Evolutionary conservation across 2,329 filamentous ascomycete species (phyloP), one percentile per base, ranked within the genome.

Genomic region (Clarireedia paspali): DNA sequence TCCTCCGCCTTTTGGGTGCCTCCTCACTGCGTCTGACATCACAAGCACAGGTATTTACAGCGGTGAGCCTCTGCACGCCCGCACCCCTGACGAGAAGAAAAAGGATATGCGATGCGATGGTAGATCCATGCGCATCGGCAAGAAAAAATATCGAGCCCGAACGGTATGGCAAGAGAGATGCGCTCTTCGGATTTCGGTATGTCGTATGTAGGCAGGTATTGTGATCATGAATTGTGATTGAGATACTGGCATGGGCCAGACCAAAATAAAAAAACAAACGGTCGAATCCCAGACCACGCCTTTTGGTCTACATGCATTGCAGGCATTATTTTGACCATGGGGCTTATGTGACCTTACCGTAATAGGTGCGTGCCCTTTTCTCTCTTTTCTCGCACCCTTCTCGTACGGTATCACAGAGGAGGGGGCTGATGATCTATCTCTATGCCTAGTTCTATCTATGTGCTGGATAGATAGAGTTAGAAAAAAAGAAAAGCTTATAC

Each of bases 1-100:
- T 27, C 26, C 44, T 47, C 53, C 53, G 53, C 53, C 53, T 36
- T 50, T 55, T 55, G 47, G 44, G 44, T 4, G 36, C 36, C 26
- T 36, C 7, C 23, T 23, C 30, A 42, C 26, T 24, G 46, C 17
- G 27, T 50, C 27, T 50, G 47, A 38, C 20, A 45, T 50, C 27
- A 55, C 15, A 44, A 26, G 27, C 14, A 38, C 47, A 44, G 17
- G 24, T 45, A 50, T 55, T 55, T 38, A 10, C 30, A 44, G 40
- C 53, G 53, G 53, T 55, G 53, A 55, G 47, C 26, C 10, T 14
- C 14, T 14, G 44, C 1, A 24, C 20, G 20, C 20, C 7, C 23
- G 44, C 17, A 26, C 17, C 44, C 44, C 24, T 27, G 7, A 20
- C 20, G 0, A 20, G 20, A 20, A 20, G 20, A 2, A 20, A 20